Base-by-base conservation (phyloP, 768 basidiomycete genomes). In the Amanita rubescens region DNA sequence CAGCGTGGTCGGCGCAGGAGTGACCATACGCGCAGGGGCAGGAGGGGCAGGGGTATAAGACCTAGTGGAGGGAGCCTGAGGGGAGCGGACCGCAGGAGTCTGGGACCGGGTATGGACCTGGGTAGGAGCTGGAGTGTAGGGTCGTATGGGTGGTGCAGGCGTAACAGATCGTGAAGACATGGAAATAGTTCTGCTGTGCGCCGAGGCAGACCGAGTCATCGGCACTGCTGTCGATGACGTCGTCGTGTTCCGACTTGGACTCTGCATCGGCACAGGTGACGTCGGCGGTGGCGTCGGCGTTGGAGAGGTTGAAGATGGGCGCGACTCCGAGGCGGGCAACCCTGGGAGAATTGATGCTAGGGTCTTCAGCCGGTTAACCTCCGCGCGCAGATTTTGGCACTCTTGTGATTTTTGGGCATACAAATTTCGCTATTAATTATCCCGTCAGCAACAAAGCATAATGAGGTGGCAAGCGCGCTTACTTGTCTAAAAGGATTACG, bases 351-450 rank as follows among this genome's bases (percentile, higher is more conserved):
- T 76, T 12, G 75, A 72, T 49, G 73, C 72, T 55, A 75, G 64
- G 17, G 75, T 72, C 66, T 75, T 79, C 58, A 75, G 63, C 49
- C 84, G 79, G 68, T 69, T 80, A 52, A 85, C 67, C 69, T 90
- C 87, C 54, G 76, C 75, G 51, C 81, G 82, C 41, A 88, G 75
- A 60, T 75, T 74, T 63, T 84, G 82, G 63, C 75, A 81, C 70
- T 88, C 87, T 70, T 84, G 83, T 53, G 79, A 75, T 75, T 84
- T 84, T 73, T 82, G 79, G 58, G 75, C 69, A 68, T 81, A 82
- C 65, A 77, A 73, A 50, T 74, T 63, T 65, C 81, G 79, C 85
- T 86, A 61, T 32, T 32, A 62, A 57, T 51, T 43, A 53, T 50
- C 50, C 58, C 56, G 54, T 62, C 41, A 60, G 44, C 59, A 52